phyloP scores from a whole-genome alignment of 352 stramenopile species.

The Phytopythium vexans region DNA sequence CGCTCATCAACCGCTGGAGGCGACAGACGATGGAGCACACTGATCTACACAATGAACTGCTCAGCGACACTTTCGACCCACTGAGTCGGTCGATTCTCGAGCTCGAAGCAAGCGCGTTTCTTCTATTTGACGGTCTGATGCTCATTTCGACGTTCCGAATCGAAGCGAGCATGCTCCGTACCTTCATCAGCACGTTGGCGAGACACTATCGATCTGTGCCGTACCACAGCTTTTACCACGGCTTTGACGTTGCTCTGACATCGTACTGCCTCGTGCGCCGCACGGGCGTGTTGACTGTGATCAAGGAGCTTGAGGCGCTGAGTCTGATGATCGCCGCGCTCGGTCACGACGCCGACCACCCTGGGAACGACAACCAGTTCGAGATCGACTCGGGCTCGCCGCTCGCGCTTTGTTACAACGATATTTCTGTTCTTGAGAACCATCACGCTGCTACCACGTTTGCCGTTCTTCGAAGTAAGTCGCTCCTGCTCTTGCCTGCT shows the following conservation, averaged over 20 bases:
- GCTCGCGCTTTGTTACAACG: slow-evolving; percentile 87
- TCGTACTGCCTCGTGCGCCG: slow-evolving; percentile 62
- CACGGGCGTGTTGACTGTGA: slow-evolving; percentile 46
- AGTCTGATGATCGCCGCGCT: slow-evolving; percentile 79
- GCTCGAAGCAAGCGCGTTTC: slow-evolving; percentile 52
- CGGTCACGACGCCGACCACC: slow-evolving; percentile 86
- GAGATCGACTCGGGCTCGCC: slow-evolving; percentile 75
- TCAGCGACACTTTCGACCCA: slow-evolving; percentile 52
- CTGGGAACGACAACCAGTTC: slow-evolving; percentile 89
- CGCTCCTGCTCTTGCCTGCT: not conserved
- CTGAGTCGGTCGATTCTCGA: slow-evolving; percentile 55
- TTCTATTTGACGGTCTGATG: slow-evolving; percentile 60
- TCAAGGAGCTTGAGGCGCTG: slow-evolving; percentile 75
- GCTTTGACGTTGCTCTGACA: slow-evolving; percentile 70
- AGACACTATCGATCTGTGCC: slow-evolving; percentile 61
- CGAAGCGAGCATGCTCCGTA: slow-evolving; percentile 31
- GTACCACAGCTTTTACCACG: slow-evolving; percentile 88
- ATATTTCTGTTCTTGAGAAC: slow-evolving; percentile 88
- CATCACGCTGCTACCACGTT: slow-evolving; percentile 84
- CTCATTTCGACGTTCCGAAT: slow-evolving; percentile 73
- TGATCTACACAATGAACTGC: slow-evolving; percentile 37
- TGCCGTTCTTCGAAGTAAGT: slow-evolving; percentile 48
- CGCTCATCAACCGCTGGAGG: slow-evolving; percentile 60
- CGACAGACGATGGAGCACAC: slow-evolving; percentile 45
- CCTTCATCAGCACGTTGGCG: slow-evolving; percentile 57